Percentiles rank a stretch among this genome's conserved stretches.
Evolutionary conservation across 2,329 filamentous ascomycete species (phyloP).

Genomic region (Fusarium tuaranense): DNA sequence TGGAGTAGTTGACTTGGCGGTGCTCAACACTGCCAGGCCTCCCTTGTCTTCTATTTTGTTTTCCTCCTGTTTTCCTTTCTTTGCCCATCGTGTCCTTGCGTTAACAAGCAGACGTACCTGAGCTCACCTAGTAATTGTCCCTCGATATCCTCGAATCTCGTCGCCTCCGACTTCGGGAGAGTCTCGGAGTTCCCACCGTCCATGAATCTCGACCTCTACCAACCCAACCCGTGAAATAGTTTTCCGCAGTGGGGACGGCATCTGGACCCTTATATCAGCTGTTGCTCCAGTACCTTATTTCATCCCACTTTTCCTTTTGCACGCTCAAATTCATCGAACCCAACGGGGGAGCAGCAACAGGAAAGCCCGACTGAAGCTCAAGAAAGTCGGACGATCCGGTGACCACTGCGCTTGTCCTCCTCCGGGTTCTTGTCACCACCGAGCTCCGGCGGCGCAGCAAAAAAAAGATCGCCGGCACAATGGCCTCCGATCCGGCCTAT

Average conservation of each 20-base stretch:
- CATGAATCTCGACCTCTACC: not conserved
- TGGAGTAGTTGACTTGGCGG: not conserved
- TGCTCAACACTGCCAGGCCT: not conserved
- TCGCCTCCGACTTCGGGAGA: constrained; percentile 11
- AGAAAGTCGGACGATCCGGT: not conserved
- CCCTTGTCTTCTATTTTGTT: not conserved
- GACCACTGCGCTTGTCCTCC: not conserved
- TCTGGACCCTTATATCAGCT: not conserved
- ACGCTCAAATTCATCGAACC: not conserved
- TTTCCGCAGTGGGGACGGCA: constrained; percentile 6
- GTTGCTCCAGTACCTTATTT: not conserved
- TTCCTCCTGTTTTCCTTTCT: not conserved
- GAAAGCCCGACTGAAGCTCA: not conserved
- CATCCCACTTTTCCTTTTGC: not conserved
- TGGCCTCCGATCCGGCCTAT: constrained; percentile 10
- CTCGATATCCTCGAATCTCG: not conserved
- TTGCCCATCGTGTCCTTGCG: not conserved
- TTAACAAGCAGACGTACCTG: not conserved
- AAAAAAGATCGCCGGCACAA: constrained; percentile 14
- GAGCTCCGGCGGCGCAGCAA: not conserved
- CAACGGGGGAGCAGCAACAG: not conserved
- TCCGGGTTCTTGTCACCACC: not conserved
- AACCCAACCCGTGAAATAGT: not conserved
- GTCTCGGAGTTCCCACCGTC: constrained; percentile 1
- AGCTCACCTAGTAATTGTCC: not conserved